Evolutionary conservation across 768 basidiomycete species (phyloP), one percentile per base, ranked within the genome.

Genomic region (Russula dissimulans): DNA sequence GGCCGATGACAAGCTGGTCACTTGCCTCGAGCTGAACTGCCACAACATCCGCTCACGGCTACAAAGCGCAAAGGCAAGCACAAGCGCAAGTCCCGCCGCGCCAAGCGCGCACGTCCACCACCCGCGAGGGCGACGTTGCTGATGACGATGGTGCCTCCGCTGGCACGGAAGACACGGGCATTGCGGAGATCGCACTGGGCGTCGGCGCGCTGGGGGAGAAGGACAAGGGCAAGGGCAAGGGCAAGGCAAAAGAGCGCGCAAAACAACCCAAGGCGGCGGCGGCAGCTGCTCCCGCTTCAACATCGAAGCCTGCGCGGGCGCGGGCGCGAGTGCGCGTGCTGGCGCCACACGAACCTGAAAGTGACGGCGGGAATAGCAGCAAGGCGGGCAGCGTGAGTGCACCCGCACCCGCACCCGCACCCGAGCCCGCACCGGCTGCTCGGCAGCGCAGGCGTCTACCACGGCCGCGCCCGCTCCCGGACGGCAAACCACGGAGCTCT

Each of bases 1-100:
- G 2, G 72, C 78, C 34, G 75, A 87, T 60, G 89, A 91, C 68
- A 90, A 84, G 69, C 78, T 91, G 57, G 71, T 71, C 1, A 79
- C 86, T 0, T 91, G 89, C 67, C 70, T 76, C 26, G 70, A 71
- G 4, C 67, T 81, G 11, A 77, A 82, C 32, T 91, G 88, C 64
- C 80, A 75, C 58, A 77, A 79, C 34, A 76, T 68, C 54, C 67
- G 63, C 44, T 53, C 67, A 26, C 62, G 59, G 56, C 43, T 71
- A 26, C 22, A 26, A 26, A 26, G 22, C 26, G 67, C 68, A 22
- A 65, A 66, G 54, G 47, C 54, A 22, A 39, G 49, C n/a, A n/a
- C 67, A 29, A 66, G 65, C 38, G 46, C 68, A 17, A 61, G 67
- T 26, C 22, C 48, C 49, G 60, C n/a, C 57, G 67, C 41, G 62